A percentile compares a stretch with the other conserved stretches of the same genome.
Evolutionary conservation across 208 protist genomes (phyloP).

Genomic region (Leishmania guyanensis): DNA sequence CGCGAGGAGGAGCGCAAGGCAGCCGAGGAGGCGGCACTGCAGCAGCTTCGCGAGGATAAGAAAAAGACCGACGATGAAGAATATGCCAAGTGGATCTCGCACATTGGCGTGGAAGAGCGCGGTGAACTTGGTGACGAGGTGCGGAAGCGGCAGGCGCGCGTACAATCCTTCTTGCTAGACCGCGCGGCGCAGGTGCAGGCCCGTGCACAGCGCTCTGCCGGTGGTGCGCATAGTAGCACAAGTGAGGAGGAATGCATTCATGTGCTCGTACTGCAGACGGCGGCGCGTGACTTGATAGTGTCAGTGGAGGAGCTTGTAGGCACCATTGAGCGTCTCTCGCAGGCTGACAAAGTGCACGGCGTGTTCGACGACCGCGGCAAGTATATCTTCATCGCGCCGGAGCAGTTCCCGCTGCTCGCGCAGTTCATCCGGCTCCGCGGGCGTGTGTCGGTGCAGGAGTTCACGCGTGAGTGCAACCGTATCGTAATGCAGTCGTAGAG

Average conservation of each 20-base stretch:
- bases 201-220: conserved; percentile 10
- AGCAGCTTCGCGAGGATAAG: conserved; percentile 67
- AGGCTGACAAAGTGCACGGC: conserved; percentile 46
- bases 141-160: conserved; percentile 29
- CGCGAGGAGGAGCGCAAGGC: conserved; percentile 38
- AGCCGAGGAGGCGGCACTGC: conserved; percentile 52
- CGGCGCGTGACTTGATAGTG: conserved; percentile 50
- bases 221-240: background rate
- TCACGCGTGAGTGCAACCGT: conserved; percentile 73
- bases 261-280: conserved; percentile 64
- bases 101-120: conserved; percentile 65
- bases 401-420: conserved; percentile 55
- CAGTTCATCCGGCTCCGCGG: conserved; percentile 64
- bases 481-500: conserved; percentile 45
- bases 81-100: conserved; percentile 63
- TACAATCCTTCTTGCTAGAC: conserved; percentile 36
- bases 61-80: conserved; percentile 57
- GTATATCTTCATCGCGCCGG: conserved; percentile 63
- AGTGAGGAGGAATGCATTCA: conserved; percentile 16
- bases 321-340: conserved; percentile 60
- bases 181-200: conserved; percentile 38
- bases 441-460: conserved; percentile 67
- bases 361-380: conserved; percentile 88
- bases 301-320: conserved; percentile 62
- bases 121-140: conserved; percentile 72